These are phyloP conservation scores for Rhododendron simsii DNA, from an alignment of 148 eudicot genomes.

Conservation along the genomic window DNA sequence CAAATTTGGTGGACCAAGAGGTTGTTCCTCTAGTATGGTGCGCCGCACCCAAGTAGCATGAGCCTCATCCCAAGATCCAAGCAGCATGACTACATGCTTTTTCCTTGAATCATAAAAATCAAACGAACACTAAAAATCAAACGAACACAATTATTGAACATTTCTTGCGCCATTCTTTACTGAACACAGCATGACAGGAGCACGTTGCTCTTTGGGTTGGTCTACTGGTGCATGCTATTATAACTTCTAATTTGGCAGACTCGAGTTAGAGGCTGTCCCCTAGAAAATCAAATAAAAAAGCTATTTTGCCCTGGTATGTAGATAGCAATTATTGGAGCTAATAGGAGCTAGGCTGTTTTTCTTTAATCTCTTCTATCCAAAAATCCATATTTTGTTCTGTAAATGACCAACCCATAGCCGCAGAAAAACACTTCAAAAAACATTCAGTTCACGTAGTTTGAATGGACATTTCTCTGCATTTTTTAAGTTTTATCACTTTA, in stretches of 20 bases:
- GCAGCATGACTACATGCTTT: too few relatives aligned
- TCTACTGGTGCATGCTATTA: neutral
- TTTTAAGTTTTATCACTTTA: neutral
- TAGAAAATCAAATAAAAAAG: neutral
- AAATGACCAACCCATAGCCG: neutral
- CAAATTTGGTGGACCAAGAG: too few relatives aligned
- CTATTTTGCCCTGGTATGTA: neutral
- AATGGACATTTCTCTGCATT: neutral
- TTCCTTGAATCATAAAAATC: too few relatives aligned
- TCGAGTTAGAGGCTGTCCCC: neutral
- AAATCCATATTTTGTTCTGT: neutral
- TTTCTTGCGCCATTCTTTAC: too few relatives aligned
- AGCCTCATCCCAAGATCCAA: too few relatives aligned
- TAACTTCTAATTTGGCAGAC: neutral
- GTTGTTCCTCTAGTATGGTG: too few relatives aligned
- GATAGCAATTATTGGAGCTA: too few relatives aligned
- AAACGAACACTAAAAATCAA: too few relatives aligned
- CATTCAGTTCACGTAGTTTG: neutral
- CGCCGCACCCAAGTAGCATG: too few relatives aligned
- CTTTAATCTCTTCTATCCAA: too few relatives aligned
- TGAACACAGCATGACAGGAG: neutral
- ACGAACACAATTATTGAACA: too few relatives aligned
- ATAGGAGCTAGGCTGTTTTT: too few relatives aligned
- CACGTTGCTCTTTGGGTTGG: neutral
- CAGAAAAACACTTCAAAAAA: neutral